Evolutionary conservation across 176 grass and related monocot genomes (phyloP).

Genomic region (Phyllostachys edulis): DNA sequence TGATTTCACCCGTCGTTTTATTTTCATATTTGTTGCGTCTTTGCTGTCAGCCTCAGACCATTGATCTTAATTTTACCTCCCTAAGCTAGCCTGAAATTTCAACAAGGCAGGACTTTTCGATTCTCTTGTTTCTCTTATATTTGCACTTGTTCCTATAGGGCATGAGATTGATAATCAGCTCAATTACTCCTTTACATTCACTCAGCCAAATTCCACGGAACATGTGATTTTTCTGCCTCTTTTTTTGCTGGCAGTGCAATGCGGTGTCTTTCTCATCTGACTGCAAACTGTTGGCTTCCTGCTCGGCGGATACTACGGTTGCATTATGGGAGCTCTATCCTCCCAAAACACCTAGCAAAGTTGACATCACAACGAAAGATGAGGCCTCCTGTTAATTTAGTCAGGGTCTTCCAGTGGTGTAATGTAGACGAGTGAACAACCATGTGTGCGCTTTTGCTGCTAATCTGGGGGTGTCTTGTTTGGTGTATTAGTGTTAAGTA

Average conservation of each 20-base stretch:
- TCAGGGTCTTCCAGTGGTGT: not conserved
- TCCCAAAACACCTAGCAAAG: slow-evolving; percentile 35
- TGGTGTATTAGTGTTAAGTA: no score
- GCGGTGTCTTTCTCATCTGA: slow-evolving; percentile 73
- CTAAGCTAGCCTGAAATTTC: not conserved
- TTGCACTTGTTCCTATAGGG: not conserved
- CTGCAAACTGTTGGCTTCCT: slow-evolving; percentile 83
- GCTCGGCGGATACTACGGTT: slow-evolving; percentile 70
- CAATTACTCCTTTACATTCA: not conserved
- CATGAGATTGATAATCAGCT: not conserved
- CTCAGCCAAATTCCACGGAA: not conserved
- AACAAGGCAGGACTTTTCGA: not conserved
- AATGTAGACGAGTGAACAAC: not conserved
- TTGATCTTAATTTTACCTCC: not conserved
- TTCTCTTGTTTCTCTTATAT: not conserved
- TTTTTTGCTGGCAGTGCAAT: slow-evolving; percentile 58
- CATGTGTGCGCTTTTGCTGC: not conserved
- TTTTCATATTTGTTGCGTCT: not conserved
- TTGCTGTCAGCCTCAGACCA: not conserved
- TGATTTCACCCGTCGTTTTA: not conserved
- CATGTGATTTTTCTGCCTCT: not conserved
- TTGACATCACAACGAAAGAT: not conserved
- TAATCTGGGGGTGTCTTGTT: not conserved
- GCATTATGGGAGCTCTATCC: slow-evolving; percentile 87
- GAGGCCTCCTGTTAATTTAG: not conserved